Conservation (phyloP, 2,329 filamentous ascomycete genomes). For the Diaporthe caulivora region DNA sequence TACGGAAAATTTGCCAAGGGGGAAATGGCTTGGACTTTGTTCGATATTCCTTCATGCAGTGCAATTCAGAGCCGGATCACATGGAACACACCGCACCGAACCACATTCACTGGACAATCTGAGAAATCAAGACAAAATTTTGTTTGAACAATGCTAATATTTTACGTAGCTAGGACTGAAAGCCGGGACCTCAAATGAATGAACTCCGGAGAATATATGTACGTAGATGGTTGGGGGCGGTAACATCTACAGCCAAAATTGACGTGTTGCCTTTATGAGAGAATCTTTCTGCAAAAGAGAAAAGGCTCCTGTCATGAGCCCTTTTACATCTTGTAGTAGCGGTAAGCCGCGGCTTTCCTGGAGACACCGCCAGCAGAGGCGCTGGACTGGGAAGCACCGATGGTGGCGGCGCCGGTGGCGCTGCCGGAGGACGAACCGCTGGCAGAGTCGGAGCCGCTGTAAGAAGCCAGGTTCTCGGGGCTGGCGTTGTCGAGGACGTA, state of each 20-base stretch:
- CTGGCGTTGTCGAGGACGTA: constrained; percentile 35
- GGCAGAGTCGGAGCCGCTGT: constrained; percentile 13
- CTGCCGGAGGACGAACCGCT: neutral
- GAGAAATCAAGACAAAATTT: no score
- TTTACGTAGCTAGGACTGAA: constrained; percentile 12
- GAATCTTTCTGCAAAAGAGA: neutral
- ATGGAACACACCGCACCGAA: no score
- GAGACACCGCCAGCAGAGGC: neutral
- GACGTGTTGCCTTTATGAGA: constrained; percentile 16
- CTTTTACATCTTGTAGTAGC: constrained; percentile 19
- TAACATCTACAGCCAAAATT: constrained; percentile 31
- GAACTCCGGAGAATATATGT: neutral
- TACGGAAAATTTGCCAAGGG: neutral
- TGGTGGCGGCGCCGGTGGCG: constrained; percentile 1
- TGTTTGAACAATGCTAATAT: neutral
- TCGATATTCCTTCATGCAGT: neutral
- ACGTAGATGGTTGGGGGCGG: constrained; percentile 3
- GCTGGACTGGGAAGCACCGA: neutral
- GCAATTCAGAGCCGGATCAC: no score
- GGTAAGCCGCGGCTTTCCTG: constrained; percentile 5
- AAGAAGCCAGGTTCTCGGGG: constrained; percentile 28
- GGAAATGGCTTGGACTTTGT: neutral
- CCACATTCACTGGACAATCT: no score
- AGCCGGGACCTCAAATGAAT: neutral
- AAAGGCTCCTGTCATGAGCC: no score